Evolutionary conservation across 2,329 filamentous ascomycete species (phyloP).

Genomic region (Fusarium keratoplasticum): DNA sequence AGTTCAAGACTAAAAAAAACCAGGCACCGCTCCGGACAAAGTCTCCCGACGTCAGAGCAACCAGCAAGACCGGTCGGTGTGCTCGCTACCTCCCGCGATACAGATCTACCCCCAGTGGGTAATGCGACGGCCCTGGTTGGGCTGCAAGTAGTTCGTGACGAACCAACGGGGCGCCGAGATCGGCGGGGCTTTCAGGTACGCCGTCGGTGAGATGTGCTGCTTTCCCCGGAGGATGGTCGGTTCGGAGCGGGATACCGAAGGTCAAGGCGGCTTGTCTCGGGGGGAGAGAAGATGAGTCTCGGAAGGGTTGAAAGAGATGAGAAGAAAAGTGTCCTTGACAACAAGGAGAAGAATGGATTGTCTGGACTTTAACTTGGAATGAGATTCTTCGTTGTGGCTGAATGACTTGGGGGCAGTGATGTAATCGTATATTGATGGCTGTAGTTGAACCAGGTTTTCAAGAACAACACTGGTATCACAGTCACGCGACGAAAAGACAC

Average conservation of each 20-base stretch:
- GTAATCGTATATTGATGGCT: not conserved
- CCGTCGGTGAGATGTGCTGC: not conserved
- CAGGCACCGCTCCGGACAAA: not conserved
- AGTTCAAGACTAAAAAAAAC: not conserved
- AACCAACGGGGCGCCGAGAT: conserved; percentile 19
- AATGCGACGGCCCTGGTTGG: conserved; percentile 37
- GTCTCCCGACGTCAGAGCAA: not conserved
- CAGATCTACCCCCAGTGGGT: conserved; percentile 6
- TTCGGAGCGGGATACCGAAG: conserved; percentile 27
- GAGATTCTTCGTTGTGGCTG: not conserved
- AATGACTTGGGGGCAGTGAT: not conserved
- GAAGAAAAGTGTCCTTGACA: not conserved
- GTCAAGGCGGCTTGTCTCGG: conserved; percentile 25
- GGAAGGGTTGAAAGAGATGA: not conserved
- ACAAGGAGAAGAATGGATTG: not conserved
- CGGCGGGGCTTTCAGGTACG: conserved; percentile 7
- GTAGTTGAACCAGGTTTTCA: not conserved
- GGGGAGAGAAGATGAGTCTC: not conserved
- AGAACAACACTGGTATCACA: not conserved
- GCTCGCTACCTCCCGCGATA: conserved; percentile 10
- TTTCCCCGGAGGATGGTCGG: not conserved
- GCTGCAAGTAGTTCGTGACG: not conserved
- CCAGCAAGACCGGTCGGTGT: not conserved
- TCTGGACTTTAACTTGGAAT: not conserved
- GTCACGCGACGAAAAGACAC: not conserved